Conservation (phyloP, 2,329 filamentous ascomycete species). For the Paecilomyces niveus region DNA sequence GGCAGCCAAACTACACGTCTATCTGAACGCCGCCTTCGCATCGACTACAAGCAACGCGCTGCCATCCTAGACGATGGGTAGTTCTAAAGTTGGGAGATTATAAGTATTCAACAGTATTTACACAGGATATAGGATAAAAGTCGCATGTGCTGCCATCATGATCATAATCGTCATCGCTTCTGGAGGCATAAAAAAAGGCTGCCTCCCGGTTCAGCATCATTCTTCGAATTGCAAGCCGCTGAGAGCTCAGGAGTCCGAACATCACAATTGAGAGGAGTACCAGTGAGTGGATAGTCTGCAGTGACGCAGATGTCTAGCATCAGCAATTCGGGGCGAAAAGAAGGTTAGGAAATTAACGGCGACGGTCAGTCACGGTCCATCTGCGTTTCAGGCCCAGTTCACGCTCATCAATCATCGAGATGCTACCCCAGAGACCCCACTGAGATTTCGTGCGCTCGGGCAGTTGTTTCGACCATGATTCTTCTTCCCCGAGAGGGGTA, state of each 20-base stretch:
- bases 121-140: background rate
- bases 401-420: conserved; percentile 19
- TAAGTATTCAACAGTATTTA: background rate
- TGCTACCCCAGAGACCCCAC: conserved; percentile 32
- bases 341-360: conserved; percentile 4
- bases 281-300: too few relatives aligned
- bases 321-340: background rate
- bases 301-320: background rate
- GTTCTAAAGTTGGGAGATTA: background rate
- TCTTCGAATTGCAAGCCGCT: background rate
- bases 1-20: too few relatives aligned
- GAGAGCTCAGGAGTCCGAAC: background rate
- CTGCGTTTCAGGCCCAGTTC: conserved; percentile 23
- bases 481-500: conserved; percentile 1
- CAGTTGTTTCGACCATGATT: conserved; percentile 12
- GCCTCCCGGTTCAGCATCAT: background rate
- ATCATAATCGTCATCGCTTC: background rate
- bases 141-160: background rate
- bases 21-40: too few relatives aligned
- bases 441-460: conserved; percentile 25
- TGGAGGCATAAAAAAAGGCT: background rate
- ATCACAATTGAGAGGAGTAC: background rate
- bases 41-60: background rate
- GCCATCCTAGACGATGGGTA: background rate
- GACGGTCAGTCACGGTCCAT: conserved; percentile 32